Evolutionary conservation across 2,329 filamentous ascomycete genomes (phyloP).

Genomic region (Pseudocercospora eumusae): DNA sequence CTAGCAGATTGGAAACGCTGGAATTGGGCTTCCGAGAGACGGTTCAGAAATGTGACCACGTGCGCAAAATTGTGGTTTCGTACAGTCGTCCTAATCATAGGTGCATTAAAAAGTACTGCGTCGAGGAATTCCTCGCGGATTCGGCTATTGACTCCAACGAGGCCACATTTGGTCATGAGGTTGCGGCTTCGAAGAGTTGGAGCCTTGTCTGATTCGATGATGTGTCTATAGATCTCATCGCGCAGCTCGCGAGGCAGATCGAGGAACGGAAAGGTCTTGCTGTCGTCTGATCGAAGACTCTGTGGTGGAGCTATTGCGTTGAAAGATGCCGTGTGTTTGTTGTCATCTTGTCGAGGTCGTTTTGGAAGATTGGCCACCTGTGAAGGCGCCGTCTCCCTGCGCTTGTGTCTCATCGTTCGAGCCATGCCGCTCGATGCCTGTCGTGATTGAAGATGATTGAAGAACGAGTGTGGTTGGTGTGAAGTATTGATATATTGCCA

Average conservation of each 20-base stretch:
- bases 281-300: not conserved
- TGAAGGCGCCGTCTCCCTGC: not conserved
- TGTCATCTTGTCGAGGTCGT: not conserved
- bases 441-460: not conserved
- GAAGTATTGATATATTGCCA: not conserved
- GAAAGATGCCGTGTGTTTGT: not conserved
- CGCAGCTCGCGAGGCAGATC: conserved; percentile 42
- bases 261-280: conserved; percentile 35
- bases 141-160: conserved; percentile 14
- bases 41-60: conserved; percentile 19
- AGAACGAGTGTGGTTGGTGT: not conserved
- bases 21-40: conserved; percentile 15
- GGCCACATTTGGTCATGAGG: conserved; percentile 8
- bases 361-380: not conserved
- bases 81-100: conserved; percentile 12
- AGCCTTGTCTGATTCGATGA: conserved; percentile 1
- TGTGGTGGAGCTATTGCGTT: not conserved
- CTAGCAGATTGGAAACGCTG: not conserved
- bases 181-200: conserved; percentile 7
- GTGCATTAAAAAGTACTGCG: conserved; percentile 12
- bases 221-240: conserved; percentile 42
- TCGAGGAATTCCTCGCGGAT: conserved; percentile 19
- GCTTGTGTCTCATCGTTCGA: not conserved
- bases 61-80: conserved; percentile 18
- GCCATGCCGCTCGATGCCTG: not conserved